phyloP scores from a whole-genome alignment of 805 yeast species.

The Cyberlindnera japonica region DNA sequence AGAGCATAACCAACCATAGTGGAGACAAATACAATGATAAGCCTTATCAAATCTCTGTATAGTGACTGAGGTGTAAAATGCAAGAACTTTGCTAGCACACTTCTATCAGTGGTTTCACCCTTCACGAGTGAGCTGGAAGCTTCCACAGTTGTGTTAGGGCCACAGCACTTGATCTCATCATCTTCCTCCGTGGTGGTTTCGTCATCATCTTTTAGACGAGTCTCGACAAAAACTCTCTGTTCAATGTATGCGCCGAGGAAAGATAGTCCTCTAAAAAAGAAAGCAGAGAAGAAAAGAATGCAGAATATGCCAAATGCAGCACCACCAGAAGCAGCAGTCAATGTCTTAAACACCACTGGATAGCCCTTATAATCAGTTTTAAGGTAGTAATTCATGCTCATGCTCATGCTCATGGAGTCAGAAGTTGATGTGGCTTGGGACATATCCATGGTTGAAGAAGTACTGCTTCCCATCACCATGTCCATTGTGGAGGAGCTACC shows the following conservation, averaged over 20 bases:
- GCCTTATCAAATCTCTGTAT: constrained; percentile 52
- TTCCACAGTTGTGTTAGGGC: not conserved
- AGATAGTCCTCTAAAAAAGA: constrained; percentile 55
- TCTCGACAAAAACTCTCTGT: constrained; percentile 45
- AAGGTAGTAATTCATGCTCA: constrained; percentile 61
- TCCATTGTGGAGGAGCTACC: constrained; percentile 9
- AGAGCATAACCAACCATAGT: constrained; percentile 67
- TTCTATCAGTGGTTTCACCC: constrained; percentile 14
- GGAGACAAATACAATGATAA: constrained; percentile 52
- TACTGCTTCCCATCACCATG: too few species aligned
- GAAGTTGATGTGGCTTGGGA: constrained; percentile 6
- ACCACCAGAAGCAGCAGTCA: constrained; percentile 52
- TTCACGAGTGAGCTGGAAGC: not conserved
- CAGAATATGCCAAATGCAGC: constrained; percentile 73
- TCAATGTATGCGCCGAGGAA: constrained; percentile 63
- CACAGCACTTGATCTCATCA: constrained; percentile 13
- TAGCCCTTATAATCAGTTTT: constrained; percentile 47
- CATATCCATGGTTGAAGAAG: constrained; percentile 12
- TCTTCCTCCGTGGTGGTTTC: constrained; percentile 8
- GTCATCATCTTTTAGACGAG: constrained; percentile 7
- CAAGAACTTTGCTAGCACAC: constrained; percentile 31
- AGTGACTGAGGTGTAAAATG: constrained; percentile 34
- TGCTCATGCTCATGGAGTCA: constrained; percentile 24
- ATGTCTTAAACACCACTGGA: constrained; percentile 59
- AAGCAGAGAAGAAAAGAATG: constrained; percentile 53